A percentile compares a stretch with the other conserved stretches of the same genome.
phyloP scores from a whole-genome alignment of 1,139 yeast species.

The Saccharomycopsis hybrid region DNA sequence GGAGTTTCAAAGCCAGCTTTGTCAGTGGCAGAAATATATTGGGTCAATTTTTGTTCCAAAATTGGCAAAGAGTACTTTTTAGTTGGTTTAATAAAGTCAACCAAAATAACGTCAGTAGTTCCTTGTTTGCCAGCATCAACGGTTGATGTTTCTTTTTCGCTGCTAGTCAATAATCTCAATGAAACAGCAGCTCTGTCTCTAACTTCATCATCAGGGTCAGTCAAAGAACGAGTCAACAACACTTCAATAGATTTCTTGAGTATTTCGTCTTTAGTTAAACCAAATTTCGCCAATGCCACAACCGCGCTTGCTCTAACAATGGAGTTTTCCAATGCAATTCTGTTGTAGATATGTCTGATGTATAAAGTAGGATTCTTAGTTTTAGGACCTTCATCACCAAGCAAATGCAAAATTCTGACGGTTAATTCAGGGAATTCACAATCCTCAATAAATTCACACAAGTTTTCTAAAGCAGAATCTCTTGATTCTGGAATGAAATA shows the following conservation, averaged over 20 bases:
- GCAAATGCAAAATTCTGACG: slow-evolving; percentile 80
- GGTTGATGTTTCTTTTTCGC: slow-evolving; percentile 22
- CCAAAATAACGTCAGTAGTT: slow-evolving; percentile 27
- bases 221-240: slow-evolving; percentile 74
- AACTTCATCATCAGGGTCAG: slow-evolving; percentile 92
- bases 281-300: slow-evolving; percentile 85
- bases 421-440: slow-evolving; percentile 93
- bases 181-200: slow-evolving; percentile 96
- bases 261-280: slow-evolving; percentile 60
- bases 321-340: slow-evolving; percentile 93
- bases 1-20: slow-evolving; percentile 52
- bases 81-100: slow-evolving; percentile 56
- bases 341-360: slow-evolving; percentile 92
- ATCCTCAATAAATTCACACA: slow-evolving; percentile 97
- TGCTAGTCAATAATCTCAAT: slow-evolving; percentile 46
- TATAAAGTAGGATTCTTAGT: slow-evolving; percentile 83
- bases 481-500: slow-evolving; percentile 83
- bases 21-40: slow-evolving; percentile 58
- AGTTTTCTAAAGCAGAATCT: slow-evolving; percentile 75
- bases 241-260: slow-evolving; percentile 67
- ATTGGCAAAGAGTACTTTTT: slow-evolving; percentile 66
- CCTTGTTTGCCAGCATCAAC: slow-evolving; percentile 40
- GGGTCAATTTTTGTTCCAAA: slow-evolving; percentile 70
- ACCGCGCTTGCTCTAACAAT: slow-evolving; percentile 95
- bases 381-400: slow-evolving; percentile 92